These are phyloP conservation scores for Epichloe elymi DNA, from an alignment of 2,329 filamentous ascomycete genomes.

Conservation along the genomic window DNA sequence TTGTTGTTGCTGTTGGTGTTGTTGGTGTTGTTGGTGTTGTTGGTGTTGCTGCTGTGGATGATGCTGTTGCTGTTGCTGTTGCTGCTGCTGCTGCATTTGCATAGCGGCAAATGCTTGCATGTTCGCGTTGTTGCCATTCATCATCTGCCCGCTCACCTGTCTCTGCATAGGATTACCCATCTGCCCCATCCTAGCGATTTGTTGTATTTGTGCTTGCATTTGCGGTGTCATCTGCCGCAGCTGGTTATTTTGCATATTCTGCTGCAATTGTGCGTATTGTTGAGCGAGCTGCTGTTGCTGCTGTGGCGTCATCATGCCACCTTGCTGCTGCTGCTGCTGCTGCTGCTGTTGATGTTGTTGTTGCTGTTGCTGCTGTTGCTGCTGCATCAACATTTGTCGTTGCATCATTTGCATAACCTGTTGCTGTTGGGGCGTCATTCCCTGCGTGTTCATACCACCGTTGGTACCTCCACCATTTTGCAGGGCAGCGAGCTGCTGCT, in stretches of 20 bases:
- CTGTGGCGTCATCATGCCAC: constrained; percentile 27
- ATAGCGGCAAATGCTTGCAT: constrained; percentile 27
- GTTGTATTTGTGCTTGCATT: constrained; percentile 25
- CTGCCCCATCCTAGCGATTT: constrained; percentile 23
- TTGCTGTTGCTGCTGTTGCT: constrained; percentile 21
- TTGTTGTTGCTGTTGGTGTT: constrained; percentile 15
- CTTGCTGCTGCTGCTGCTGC: constrained; percentile 19
- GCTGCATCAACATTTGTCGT: constrained; percentile 25
- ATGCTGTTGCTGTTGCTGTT: constrained; percentile 23
- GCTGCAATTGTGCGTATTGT: constrained; percentile 30
- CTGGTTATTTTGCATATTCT: constrained; percentile 25
- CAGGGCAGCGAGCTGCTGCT: constrained; percentile 30
- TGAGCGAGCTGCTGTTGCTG: constrained; percentile 30
- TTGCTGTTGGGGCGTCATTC: constrained; percentile 24
- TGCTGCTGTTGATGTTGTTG: constrained; percentile 19
- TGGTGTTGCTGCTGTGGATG: constrained; percentile 10
- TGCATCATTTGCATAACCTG: constrained; percentile 26
- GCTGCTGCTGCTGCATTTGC: constrained; percentile 21
- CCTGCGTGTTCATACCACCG: constrained; percentile 23
- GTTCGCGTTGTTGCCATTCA: constrained; percentile 26
- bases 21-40: constrained; percentile 14
- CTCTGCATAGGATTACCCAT: constrained; percentile 27
- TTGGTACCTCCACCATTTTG: constrained; percentile 25
- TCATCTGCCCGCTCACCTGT: constrained; percentile 26
- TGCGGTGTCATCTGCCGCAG: constrained; percentile 23